phyloP scores from a whole-genome alignment of 495 filamentous ascomycete genomes.

The Patellaria atrata region DNA sequence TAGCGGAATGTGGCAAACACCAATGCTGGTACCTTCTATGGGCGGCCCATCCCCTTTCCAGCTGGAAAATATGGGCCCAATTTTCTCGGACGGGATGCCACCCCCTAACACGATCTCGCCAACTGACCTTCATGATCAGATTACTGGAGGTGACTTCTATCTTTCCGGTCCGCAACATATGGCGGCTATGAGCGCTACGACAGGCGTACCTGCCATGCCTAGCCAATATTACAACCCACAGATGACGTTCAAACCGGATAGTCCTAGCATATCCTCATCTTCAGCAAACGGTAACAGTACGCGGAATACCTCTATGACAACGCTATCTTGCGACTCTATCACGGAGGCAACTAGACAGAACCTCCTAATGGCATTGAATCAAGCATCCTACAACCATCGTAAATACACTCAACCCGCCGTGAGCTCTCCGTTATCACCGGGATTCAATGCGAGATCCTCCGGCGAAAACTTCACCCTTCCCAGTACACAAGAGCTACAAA shows the following conservation, averaged over 20 bases:
- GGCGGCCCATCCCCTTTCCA: conserved; percentile 47
- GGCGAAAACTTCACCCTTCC: conserved; percentile 41
- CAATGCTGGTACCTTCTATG: conserved; percentile 45
- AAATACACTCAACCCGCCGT: conserved; percentile 66
- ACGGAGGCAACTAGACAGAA: conserved; percentile 88
- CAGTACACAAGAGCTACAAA: conserved; percentile 81
- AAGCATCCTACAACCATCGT: conserved; percentile 46
- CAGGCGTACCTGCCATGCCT: conserved; percentile 23
- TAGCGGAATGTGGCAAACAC: conserved; percentile 50
- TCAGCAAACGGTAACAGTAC: conserved; percentile 51
- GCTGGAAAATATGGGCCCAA: conserved; percentile 34
- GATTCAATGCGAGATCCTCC: conserved; percentile 27
- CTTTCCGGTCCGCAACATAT: conserved; percentile 19
- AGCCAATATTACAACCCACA: conserved; percentile 35
- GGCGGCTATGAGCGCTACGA: conserved; percentile 12
- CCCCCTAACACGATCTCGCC: conserved; percentile 16
- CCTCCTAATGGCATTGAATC: conserved; percentile 67
- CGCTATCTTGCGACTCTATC: conserved; percentile 62
- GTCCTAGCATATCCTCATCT: conserved; percentile 38
- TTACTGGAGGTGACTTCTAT: conserved; percentile 18
- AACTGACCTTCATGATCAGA: conserved; percentile 19
- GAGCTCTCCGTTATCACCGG: conserved; percentile 47
- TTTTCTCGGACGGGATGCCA: conserved; percentile 22
- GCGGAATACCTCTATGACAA: conserved; percentile 48
- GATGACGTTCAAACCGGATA: conserved; percentile 43